Evolutionary conservation across 2,329 filamentous ascomycete genomes (phyloP), one percentile per base, ranked within the genome.

Genomic region (Trichophyton mentagrophytes): DNA sequence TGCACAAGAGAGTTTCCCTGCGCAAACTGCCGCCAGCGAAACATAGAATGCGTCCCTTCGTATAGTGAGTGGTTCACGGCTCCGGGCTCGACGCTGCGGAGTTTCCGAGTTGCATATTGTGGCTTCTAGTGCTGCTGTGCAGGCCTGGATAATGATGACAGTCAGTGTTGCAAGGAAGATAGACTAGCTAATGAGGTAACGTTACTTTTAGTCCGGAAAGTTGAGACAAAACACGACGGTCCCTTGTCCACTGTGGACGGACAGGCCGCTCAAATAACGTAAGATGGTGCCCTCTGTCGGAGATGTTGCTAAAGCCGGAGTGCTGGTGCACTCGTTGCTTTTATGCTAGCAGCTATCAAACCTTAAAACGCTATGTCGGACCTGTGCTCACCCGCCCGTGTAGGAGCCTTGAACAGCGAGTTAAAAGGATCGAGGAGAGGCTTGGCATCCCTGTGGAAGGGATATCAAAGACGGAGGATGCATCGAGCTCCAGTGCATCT

Each of bases 1-100:
- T 82, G 80, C 67, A 77, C 81, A 66, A 76, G 79, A 2, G 74
- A 74, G 53, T 69, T 74, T 13, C 80, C 80, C 11, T 82, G 80
- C 65, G 75, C 74, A 36, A 77, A 76, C 62, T 82, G 80, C 64
- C 46, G 46, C 20, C 25, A 25, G 11, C 38, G 53, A 22, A 57
- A 25, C 2, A 57, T 44, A 30, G 38, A 27, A n/a, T 58, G 25
- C 40, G 27, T 60, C 30, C 40, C 58, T 60, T 38, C 58, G 6
- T 7, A 22, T 51, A 40, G 58, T 60, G 40, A 40, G 46, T 51
- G 30, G 51, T 36, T 13, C 46, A 20, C n/a, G 27, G 27, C 1
- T 25, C 46, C 13, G 46, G 13, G 3, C 20, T 27, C 20, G 11
- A 44, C 20, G 13, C 25, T 22, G 46, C 20, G 46, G 20, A 51